Evolutionary conservation across 768 basidiomycete genomes (phyloP), one percentile per base, ranked within the genome.

Genomic region (Rubroboletus pulcherrimus): DNA sequence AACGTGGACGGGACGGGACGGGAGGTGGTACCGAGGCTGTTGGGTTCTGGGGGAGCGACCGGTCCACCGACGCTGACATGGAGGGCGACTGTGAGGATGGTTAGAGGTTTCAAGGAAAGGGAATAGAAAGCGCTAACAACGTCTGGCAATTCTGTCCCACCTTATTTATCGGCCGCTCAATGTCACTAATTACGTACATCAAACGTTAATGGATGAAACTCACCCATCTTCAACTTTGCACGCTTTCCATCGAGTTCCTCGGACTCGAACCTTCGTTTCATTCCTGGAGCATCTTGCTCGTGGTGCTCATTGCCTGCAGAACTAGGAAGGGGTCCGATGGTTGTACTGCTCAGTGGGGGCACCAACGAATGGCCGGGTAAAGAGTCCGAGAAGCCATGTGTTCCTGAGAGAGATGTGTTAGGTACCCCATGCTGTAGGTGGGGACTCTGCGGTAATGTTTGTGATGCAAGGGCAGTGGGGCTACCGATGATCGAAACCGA

Each of bases 261-360:
- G 17, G 77, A 76, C 46, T 85, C 84, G 59, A 86, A 73, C 69
- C 90, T 91, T 58, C 90, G 79, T 68, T 92, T 93, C 59, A 84
- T 76, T 17, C 78, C 81, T 53, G 85, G 83, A n/a, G 69, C 60
- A 52, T 89, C 87, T 56, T 77, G 77, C 51, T 90, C 88, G 49
- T 82, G 69, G 24, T 65, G 66, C 4, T 69, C 72, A 26, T 49
- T 61, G n/a, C 24, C 30, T 29, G 41, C 30, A 42, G 64, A 56
- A 19, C 37, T 21, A 41, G 55, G 37, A 33, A 56, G 58, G n/a
- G 60, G 12, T 24, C 52, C 57, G 21, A 58, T 53, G 41, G 48
- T 57, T 33, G 64, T 46, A 34, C 35, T 61, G 39, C 35, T 57
- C 49, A 57, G 50, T 15, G 62, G 44, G 5, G 57, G 57, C 21